Percentiles rank a stretch among this genome's conserved stretches.
phyloP scores from a whole-genome alignment of 1,139 yeast genomes.

The Blastobotrys malaysiensis region DNA sequence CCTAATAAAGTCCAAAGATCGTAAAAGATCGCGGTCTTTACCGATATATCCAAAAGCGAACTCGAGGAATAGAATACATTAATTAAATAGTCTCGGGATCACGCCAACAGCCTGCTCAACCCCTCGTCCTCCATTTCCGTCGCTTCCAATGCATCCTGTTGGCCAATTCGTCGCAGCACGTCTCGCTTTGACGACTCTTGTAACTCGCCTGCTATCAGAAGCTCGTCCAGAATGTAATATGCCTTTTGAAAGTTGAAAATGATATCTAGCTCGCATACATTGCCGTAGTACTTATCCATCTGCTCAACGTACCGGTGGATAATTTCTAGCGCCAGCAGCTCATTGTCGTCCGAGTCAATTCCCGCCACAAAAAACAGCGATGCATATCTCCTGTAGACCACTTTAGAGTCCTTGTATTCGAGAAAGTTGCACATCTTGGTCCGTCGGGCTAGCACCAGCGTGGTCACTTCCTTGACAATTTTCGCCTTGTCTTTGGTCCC shows the following conservation, averaged over 20 bases:
- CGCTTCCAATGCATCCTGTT: conserved; percentile 71
- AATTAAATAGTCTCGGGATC: neutral
- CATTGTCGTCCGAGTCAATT: conserved; percentile 78
- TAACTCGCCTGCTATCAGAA: conserved; percentile 72
- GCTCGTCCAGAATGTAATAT: conserved; percentile 84
- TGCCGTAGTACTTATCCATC: conserved; percentile 95
- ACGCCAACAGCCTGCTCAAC: conserved; percentile 20
- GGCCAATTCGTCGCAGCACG: conserved; percentile 67
- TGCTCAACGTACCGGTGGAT: conserved; percentile 94
- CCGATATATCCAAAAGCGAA: neutral
- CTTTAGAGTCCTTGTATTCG: conserved; percentile 83
- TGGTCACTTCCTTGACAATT: conserved; percentile 79
- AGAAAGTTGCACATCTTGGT: conserved; percentile 95
- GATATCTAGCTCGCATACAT: conserved; percentile 81
- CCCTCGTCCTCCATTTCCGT: conserved; percentile 49
- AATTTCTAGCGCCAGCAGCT: conserved; percentile 74
- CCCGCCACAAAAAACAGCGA: conserved; percentile 87
- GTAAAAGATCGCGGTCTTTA: too few relatives aligned
- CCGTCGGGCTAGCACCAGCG: conserved; percentile 75
- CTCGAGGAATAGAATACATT: neutral
- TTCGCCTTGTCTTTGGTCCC: conserved; percentile 79
- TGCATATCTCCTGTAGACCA: conserved; percentile 89
- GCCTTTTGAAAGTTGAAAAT: conserved; percentile 94
- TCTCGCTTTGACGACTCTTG: conserved; percentile 82
- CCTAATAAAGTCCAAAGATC: too few relatives aligned